Base-by-base conservation (phyloP, 2,329 filamentous ascomycete genomes). In the Cladosporium sp. region DNA sequence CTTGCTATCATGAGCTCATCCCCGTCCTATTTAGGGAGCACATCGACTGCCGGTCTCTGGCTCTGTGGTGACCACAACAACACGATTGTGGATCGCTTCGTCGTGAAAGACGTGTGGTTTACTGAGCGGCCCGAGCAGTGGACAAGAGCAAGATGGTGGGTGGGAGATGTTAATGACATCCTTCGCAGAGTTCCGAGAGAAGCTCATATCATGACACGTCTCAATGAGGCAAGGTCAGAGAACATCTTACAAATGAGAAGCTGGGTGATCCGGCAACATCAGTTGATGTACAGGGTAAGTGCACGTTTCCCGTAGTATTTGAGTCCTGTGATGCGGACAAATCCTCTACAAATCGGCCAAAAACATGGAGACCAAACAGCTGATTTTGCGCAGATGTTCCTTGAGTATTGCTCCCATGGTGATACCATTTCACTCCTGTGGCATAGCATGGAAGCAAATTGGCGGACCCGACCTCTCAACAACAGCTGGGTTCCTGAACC, bases 401-500 rank as follows among this genome's bases (percentile, higher is more conserved):
- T 41, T 11, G 11, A 41, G 16, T 41, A 41, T 13, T 41, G 38
- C 9, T 14, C 38, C 16, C 14, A 14, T 18, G 38, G 38, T 9
- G 38, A 41, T 28, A 28, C 38, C 1, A n/a, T 35, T 4, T 35
- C 34, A n/a, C 10, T 35, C 9, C 4, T 11, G n/a, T 35, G 34
- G 34, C 34, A 11, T 35, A n/a, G 34, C 9, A 35, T 35, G 9
- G 10, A 35, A 9, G 34, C 22, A 28, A 28, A 35, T 35, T 35
- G 34, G n/a, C 34, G 34, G 34, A 35, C 10, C 6, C 34, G 34
- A n/a, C 34, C 34, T n/a, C 34, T 11, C 34, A 11, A 11, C 16
- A 18, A 41, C 38, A 18, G 11, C 9, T 18, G 16, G 11, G 18
- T 61, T n/a, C 57, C 58, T 3, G 57, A 58, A n/a, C 46, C 55